phyloP scores from a whole-genome alignment of 139 green algal species.

The Desmodesmus armatus region DNA sequence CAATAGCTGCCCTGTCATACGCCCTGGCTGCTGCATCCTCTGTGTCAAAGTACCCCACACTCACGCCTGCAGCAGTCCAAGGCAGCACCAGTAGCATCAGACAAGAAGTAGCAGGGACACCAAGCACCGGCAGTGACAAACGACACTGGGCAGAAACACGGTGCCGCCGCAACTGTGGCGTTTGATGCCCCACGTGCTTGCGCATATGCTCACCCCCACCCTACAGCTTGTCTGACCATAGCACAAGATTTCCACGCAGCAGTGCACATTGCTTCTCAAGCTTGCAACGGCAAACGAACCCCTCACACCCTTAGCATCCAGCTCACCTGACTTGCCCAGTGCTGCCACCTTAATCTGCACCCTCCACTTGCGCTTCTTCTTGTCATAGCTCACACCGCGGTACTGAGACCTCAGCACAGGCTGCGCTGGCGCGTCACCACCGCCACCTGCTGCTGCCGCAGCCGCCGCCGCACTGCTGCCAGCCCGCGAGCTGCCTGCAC shows the following conservation, averaged over 20 bases:
- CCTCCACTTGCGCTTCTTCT: conserved; percentile 84
- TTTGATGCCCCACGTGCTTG: too few relatives aligned
- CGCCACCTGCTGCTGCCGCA: conserved; percentile 22
- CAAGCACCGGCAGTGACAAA: too few relatives aligned
- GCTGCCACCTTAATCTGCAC: conserved; percentile 83
- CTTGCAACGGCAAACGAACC: too few relatives aligned
- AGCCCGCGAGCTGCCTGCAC: not conserved
- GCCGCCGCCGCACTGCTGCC: not conserved
- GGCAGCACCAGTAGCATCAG: not conserved
- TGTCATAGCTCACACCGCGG: conserved; percentile 78
- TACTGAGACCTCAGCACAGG: conserved; percentile 62
- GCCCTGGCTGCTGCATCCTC: conserved; percentile 80
- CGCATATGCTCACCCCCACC: too few relatives aligned
- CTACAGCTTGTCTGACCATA: too few relatives aligned
- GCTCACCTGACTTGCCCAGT: conserved; percentile 68
- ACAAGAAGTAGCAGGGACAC: too few relatives aligned
- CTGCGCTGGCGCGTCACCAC: not conserved
- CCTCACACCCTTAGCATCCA: too few relatives aligned
- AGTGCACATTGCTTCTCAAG: too few relatives aligned
- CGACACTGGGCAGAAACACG: too few relatives aligned
- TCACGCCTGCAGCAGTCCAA: conserved; percentile 26
- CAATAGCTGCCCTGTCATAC: conserved; percentile 82
- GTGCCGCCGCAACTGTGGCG: too few relatives aligned
- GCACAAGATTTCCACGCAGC: too few relatives aligned
- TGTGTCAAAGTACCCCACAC: conserved; percentile 76